Evolutionary conservation across 352 stramenopile species (phyloP), one percentile per base, ranked within the genome.

Genomic region (Phytophthora constricta): DNA sequence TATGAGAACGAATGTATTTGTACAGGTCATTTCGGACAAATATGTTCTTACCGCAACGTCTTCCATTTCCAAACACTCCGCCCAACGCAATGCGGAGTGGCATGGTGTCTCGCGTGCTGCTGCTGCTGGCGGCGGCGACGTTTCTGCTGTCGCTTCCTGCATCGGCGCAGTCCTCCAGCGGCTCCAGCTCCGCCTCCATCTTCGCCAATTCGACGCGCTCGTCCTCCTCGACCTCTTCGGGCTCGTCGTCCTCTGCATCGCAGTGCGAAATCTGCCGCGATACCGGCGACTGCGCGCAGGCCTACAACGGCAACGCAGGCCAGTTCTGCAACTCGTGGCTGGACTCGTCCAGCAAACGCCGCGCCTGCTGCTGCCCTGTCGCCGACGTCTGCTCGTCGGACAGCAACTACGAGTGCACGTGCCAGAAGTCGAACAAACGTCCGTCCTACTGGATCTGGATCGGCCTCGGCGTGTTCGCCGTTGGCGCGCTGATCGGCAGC

Each of bases 251-350:
- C 14, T 55, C 62, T 10, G 52, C 63, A 50, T 68, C 66, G 3
- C 50, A 76, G 34, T 89, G 82, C 53, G 74, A 91, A 63, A 68
- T 88, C 56, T 91, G 82, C 57, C 71, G 74, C 22, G 79, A 87
- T 52, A 56, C 69, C 2, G 70, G 67, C 25, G 65, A 82, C 42
- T 92, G 84, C 67, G 68, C 56, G n/a, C 43, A 71, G 47, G 84
- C 81, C 17, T 92, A 82, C 66, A 63, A 87, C 26, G 73, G 58
- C 20, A 47, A 37, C 1, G 62, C 73, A 0, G 84, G 79, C 10
- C 47, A 86, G 53, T 92, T 74, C 63, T 92, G 84, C 59, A 70
- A 76, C 42, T 65, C 70, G 39, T 92, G 76, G 77, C 66, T 90
- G 33, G 72, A 79, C 69, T 53, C 59, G 26, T 61, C 58, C 5